A percentile compares a stretch with the other conserved stretches of the same genome.
phyloP scores from a whole-genome alignment of 2,329 filamentous ascomycete species.

The Diaporthe ilicicola region DNA sequence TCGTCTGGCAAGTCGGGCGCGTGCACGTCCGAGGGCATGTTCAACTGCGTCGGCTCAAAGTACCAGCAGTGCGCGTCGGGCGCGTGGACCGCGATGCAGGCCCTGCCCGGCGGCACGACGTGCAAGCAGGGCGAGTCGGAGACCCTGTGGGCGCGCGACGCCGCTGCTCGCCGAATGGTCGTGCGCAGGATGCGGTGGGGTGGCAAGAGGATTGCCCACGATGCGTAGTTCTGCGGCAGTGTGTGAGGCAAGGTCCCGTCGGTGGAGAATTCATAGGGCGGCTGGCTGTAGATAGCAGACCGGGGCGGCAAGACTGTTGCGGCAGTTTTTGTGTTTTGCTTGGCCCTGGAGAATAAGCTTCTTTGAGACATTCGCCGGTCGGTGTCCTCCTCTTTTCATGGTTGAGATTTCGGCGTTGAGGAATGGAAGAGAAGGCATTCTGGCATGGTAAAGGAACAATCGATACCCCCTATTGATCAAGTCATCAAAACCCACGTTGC shows the following conservation, averaged over 20 bases:
- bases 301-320: not conserved
- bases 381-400: not conserved
- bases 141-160: conserved; percentile 27
- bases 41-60: conserved; percentile 44
- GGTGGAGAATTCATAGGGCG: not conserved
- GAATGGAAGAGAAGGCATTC: not conserved
- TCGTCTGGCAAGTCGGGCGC: conserved; percentile 40
- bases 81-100: conserved; percentile 40
- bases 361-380: conserved; percentile 8
- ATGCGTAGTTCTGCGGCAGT: not conserved
- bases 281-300: conserved; percentile 12
- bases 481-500: no score
- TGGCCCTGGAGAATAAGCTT: not conserved
- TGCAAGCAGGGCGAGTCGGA: conserved; percentile 39
- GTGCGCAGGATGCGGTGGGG: conserved; percentile 21
- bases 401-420: conserved; percentile 6
- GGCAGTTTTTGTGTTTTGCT: not conserved
- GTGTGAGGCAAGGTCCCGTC: not conserved
- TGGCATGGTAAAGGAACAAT: not conserved
- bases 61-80: conserved; percentile 48
- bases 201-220: not conserved
- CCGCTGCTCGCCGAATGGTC: no score
- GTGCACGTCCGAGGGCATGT: conserved; percentile 44
- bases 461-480: conserved; percentile 18
- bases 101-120: conserved; percentile 42